These are phyloP conservation scores for Penicillium decumbens DNA, from an alignment of 2,329 filamentous ascomycete species.

Conservation along the genomic window DNA sequence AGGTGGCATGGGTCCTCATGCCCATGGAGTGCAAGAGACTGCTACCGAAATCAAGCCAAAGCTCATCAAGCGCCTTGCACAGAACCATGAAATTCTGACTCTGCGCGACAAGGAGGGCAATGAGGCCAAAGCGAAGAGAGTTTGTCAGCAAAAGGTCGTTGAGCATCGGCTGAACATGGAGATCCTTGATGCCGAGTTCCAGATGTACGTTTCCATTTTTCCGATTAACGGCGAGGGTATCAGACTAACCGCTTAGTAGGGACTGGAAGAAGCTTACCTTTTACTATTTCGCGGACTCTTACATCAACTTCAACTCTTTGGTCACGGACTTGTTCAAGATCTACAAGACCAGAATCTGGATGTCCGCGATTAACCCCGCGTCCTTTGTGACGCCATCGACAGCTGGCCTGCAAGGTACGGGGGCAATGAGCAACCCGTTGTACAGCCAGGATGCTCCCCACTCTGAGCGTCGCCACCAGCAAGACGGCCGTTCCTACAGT, in stretches of 20 bases:
- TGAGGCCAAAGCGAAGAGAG: slow-evolving; percentile 93
- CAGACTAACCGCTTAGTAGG: slow-evolving; percentile 49
- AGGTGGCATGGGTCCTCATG: slow-evolving; percentile 72
- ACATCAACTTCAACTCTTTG: slow-evolving; percentile 98
- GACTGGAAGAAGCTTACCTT: slow-evolving; percentile 99
- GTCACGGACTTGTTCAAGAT: slow-evolving; percentile 98
- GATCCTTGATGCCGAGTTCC: slow-evolving; percentile 96
- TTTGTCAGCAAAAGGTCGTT: slow-evolving; percentile 93
- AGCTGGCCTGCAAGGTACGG: slow-evolving; percentile 65
- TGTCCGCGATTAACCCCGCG: slow-evolving; percentile 97
- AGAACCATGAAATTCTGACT: slow-evolving; percentile 81
- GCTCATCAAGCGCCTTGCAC: slow-evolving; percentile 91
- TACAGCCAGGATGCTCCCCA: slow-evolving; percentile 39
- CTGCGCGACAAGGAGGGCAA: slow-evolving; percentile 94
- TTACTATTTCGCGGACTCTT: slow-evolving; percentile 96
- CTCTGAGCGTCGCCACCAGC: slow-evolving; percentile 41
- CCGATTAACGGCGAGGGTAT: not conserved
- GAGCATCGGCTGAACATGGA: slow-evolving; percentile 97
- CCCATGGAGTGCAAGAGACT: slow-evolving; percentile 68
- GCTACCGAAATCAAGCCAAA: slow-evolving; percentile 83
- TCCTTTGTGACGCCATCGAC: slow-evolving; percentile 76
- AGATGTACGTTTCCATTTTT: slow-evolving; percentile 65
- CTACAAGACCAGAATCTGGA: slow-evolving; percentile 99
- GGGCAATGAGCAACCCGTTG: slow-evolving; percentile 63
- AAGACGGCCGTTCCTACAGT: slow-evolving; percentile 33